Evolutionary conservation across 2,329 filamentous ascomycete species (phyloP).

Genomic region (Colletotrichum agaves): DNA sequence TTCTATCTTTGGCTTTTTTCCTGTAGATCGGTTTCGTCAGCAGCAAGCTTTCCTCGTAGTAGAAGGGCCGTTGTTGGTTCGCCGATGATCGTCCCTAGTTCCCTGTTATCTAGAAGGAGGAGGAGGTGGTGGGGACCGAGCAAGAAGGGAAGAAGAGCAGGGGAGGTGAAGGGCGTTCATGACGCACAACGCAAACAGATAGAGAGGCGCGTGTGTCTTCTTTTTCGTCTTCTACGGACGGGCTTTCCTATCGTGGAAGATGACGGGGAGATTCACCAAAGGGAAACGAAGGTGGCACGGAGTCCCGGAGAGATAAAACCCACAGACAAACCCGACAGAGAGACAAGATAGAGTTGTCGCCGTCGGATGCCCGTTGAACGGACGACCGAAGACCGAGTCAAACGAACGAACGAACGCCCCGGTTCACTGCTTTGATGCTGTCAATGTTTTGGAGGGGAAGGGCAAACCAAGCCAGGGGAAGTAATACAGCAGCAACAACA

Average conservation of each 20-base stretch:
- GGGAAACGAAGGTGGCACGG: neutral
- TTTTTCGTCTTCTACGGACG: no score
- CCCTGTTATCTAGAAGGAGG: neutral
- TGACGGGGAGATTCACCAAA: conserved; percentile 3
- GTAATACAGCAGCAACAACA: no score
- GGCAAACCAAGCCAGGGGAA: no score
- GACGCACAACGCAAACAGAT: neutral
- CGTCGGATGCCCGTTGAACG: conserved; percentile 31
- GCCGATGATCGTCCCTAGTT: neutral
- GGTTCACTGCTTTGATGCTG: conserved; percentile 20
- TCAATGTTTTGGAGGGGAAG: neutral
- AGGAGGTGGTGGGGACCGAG: neutral
- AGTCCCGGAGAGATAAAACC: neutral
- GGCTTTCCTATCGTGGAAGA: no score
- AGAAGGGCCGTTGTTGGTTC: neutral
- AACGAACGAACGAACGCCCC: conserved; percentile 2
- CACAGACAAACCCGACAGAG: conserved; percentile 8
- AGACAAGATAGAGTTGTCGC: conserved; percentile 9
- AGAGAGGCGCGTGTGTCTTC: neutral
- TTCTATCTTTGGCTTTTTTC: neutral
- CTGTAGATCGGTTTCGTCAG: no score
- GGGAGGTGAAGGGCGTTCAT: neutral
- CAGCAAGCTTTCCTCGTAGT: neutral
- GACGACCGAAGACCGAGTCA: conserved; percentile 32
- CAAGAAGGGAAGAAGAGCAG: neutral